A percentile compares a stretch with the other conserved stretches of the same genome.
Conservation (phyloP, 495 filamentous ascomycete species). For the Pseudotulostoma volvatum region DNA sequence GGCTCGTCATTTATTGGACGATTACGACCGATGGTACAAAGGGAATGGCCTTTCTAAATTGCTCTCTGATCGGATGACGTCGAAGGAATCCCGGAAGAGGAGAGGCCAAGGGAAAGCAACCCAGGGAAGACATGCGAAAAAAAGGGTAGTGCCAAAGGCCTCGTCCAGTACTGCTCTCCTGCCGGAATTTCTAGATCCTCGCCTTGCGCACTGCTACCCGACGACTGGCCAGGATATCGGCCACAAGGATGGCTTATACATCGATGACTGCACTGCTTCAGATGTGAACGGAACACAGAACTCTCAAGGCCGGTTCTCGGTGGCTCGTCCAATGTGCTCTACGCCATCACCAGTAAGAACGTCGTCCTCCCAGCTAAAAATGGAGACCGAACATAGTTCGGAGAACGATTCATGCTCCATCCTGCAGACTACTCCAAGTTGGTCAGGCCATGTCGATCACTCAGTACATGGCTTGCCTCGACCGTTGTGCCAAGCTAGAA, state of each 20-base stretch:
- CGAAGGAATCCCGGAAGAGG: conserved; percentile 50
- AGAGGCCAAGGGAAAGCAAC: conserved; percentile 5
- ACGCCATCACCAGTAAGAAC: not conserved
- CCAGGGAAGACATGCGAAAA: conserved; percentile 7
- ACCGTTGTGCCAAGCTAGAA: not conserved
- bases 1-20: conserved; percentile 32
- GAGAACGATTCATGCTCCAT: conserved; percentile 4
- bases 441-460: conserved; percentile 2
- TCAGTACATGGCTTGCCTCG: not conserved
- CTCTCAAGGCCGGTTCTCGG: not conserved
- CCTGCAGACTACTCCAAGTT: conserved; percentile 12
- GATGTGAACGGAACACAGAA: not conserved
- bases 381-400: conserved; percentile 3
- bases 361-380: conserved; percentile 6
- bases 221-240: not conserved
- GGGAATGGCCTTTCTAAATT: conserved; percentile 44
- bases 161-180: not conserved
- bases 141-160: not conserved
- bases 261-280: not conserved
- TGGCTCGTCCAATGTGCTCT: no score
- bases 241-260: not conserved
- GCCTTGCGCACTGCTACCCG: conserved; percentile 11
- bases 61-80: conserved; percentile 50
- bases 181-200: conserved; percentile 22
- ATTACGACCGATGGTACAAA: conserved; percentile 57